Evolutionary conservation across 345 rosid genomes (phyloP), one percentile per base, ranked within the genome.

Genomic region (Eucalyptus marginata): DNA sequence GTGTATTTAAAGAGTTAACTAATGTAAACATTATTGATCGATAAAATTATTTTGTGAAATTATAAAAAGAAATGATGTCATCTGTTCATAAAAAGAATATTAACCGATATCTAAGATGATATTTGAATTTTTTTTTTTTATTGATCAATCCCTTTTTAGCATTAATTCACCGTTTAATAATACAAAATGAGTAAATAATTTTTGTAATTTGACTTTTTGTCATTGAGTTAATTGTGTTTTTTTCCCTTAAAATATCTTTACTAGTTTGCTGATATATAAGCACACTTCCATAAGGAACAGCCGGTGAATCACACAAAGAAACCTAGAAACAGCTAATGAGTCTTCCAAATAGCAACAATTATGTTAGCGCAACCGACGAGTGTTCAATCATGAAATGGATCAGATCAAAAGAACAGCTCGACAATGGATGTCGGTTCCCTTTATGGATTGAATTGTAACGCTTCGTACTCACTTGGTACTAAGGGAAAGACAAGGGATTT

Each of bases 331-430:
- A 64, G 76, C 40, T 24, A 5, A 33, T 17, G 44, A 68, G 7
- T 68, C 79, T 8, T 64, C 40, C 76, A 14, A 64, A 64, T 64
- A 7, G 76, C 76, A 7, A 64, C 40, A n/a, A n/a, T 64, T 3
- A n/a, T n/a, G 33, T 4, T 0, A n/a, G 0, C 76, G 9, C 20
- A 64, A n/a, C 18, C 76, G 76, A n/a, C 76, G 5, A 64, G 36
- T 14, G 76, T n/a, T n/a, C 76, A n/a, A 64, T n/a, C 40, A 64
- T n/a, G 76, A n/a, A n/a, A 64, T 64, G 20, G 76, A 64, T 20
- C 20, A n/a, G 76, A 14, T 64, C 36, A 64, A n/a, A 64, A 64
- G 71, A 64, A 7, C 31, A 29, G 71, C 71, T 2, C 1, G 18
- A 64, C 36, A 64, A 2, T 14, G 71, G 71, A 2, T 31, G 36